phyloP scores from a whole-genome alignment of 331 rosid genomes.

The Acacia pycnantha region DNA sequence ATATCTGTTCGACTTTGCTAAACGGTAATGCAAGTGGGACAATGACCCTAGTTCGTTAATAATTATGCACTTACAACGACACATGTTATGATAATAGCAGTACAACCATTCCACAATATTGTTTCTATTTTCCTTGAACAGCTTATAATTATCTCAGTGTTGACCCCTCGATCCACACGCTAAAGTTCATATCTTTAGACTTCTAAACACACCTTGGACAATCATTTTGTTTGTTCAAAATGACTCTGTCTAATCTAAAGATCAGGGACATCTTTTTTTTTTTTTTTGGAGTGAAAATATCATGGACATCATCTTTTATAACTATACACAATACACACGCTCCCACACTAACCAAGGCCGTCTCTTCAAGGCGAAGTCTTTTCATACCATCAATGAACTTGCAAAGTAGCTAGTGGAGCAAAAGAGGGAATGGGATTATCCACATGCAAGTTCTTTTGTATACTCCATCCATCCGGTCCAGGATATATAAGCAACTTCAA shows the following conservation, averaged over 20 bases:
- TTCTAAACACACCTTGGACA: not conserved
- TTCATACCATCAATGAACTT: not conserved
- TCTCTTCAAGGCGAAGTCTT: not conserved
- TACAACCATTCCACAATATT: conserved; percentile 29
- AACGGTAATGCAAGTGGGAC: not conserved
- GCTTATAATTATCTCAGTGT: conserved; percentile 11
- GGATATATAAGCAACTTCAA: no score
- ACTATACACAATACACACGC: not conserved
- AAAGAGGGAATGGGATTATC: not conserved
- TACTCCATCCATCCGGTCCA: no score
- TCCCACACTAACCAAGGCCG: not conserved
- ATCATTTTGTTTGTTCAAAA: not conserved
- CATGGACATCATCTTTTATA: not conserved
- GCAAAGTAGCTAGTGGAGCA: not conserved
- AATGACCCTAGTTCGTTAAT: conserved; percentile 21
- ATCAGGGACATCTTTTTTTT: not conserved
- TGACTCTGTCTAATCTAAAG: not conserved
- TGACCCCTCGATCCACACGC: not conserved
- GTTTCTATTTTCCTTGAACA: conserved; percentile 27
- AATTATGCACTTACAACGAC: conserved; percentile 23
- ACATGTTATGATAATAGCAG: conserved; percentile 12
- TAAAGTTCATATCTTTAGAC: not conserved
- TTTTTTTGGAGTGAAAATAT: no score
- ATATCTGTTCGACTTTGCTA: not conserved
- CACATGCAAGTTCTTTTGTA: not conserved